Percentiles rank a stretch among this genome's conserved stretches.
Conservation (phyloP, 2,329 filamentous ascomycete genomes). For the Stenocarpella maydis region DNA sequence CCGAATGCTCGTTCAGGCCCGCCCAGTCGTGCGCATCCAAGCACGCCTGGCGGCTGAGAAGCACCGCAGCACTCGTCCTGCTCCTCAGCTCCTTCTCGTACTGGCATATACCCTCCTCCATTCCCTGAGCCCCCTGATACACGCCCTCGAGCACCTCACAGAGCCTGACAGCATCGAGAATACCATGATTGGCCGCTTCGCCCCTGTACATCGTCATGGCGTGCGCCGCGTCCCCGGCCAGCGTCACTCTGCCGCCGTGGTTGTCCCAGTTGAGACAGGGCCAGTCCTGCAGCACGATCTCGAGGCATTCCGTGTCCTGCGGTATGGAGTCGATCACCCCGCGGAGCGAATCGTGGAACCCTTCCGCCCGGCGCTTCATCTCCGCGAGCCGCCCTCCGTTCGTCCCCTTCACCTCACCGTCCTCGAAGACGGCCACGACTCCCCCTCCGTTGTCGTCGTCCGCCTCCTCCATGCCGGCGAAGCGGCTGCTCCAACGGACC, state of each 20-base stretch:
- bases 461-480: constrained; percentile 41
- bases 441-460: constrained; percentile 37
- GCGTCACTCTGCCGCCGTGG: constrained; percentile 51
- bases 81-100: constrained; percentile 33
- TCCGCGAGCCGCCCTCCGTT: constrained; percentile 46
- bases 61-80: constrained; percentile 26
- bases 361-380: constrained; percentile 49
- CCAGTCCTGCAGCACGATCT: constrained; percentile 42
- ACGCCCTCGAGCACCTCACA: constrained; percentile 38
- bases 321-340: constrained; percentile 54
- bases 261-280: constrained; percentile 52
- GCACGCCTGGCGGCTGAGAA: constrained; percentile 27
- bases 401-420: constrained; percentile 46
- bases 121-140: constrained; percentile 34
- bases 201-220: constrained; percentile 65
- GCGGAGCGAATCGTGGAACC: constrained; percentile 50
- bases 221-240: constrained; percentile 64
- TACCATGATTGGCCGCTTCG: constrained; percentile 51
- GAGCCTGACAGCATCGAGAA: constrained; percentile 46
- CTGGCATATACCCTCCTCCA: constrained; percentile 13
- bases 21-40: constrained; percentile 33
- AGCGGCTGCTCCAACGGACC: constrained; percentile 45
- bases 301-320: constrained; percentile 47
- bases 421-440: constrained; percentile 43
- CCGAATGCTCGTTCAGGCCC: constrained; percentile 29